A percentile compares a stretch with the other conserved stretches of the same genome.
These are phyloP conservation scores for Fusarium concolor DNA, from an alignment of 2,329 filamentous ascomycete species.

Conservation along the genomic window DNA sequence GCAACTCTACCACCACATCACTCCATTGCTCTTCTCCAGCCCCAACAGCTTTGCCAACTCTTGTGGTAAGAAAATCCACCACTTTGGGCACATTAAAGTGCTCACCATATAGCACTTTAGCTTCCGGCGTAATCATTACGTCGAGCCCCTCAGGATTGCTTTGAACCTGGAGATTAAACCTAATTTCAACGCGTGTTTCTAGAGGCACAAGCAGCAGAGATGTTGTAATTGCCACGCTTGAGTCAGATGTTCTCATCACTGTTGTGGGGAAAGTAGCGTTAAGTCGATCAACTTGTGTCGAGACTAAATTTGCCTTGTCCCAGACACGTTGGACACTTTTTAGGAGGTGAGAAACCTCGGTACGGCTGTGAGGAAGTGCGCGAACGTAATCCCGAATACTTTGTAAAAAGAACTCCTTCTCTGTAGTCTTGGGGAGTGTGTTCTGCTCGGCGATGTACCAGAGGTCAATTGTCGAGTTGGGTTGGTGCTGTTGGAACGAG, in stretches of 20 bases:
- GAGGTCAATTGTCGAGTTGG: conserved; percentile 72
- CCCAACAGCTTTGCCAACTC: conserved; percentile 59
- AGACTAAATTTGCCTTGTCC: conserved; percentile 71
- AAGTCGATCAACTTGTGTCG: conserved; percentile 70
- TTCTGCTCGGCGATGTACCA: conserved; percentile 75
- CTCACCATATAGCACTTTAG: conserved; percentile 80
- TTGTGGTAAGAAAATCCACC: conserved; percentile 72
- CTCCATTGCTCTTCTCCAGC: conserved; percentile 61
- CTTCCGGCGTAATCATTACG: conserved; percentile 65
- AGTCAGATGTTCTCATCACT: conserved; percentile 72
- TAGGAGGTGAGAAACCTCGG: conserved; percentile 68
- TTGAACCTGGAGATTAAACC: conserved; percentile 65
- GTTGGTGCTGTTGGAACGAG: conserved; percentile 63
- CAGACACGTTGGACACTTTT: conserved; percentile 70
- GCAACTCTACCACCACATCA: conserved; percentile 66
- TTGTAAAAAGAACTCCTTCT: conserved; percentile 81
- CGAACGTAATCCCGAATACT: conserved; percentile 76
- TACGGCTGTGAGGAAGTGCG: conserved; percentile 68
- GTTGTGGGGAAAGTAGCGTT: conserved; percentile 73
- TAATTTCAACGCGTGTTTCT: conserved; percentile 75
- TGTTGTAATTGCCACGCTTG: conserved; percentile 70
- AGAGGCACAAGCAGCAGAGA: conserved; percentile 72
- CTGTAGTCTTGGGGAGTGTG: conserved; percentile 67
- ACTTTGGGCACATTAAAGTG: conserved; percentile 81
- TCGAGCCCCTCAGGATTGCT: conserved; percentile 63